Conservation (phyloP, 371 early-diverging fungal species). For the Mortierella sp. region DNA sequence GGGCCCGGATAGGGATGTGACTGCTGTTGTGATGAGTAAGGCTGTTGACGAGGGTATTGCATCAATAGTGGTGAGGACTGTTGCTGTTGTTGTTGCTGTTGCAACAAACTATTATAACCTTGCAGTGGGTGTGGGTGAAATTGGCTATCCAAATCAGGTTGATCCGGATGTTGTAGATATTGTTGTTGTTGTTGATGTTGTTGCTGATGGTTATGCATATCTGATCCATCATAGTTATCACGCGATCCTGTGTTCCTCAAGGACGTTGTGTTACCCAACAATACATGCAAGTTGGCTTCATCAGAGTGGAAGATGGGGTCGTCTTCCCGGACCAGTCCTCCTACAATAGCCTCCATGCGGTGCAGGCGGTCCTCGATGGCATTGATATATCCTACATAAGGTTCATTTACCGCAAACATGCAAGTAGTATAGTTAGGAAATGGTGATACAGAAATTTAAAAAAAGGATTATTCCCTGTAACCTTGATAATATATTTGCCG, state of each 20-base stretch:
- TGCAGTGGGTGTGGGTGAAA: slow-evolving; percentile 5
- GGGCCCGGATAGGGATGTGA: slow-evolving; percentile 19
- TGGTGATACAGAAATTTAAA: neutral
- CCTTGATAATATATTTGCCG: slow-evolving; percentile 1
- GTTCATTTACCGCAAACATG: neutral
- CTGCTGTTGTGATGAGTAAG: slow-evolving; percentile 19
- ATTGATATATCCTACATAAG: slow-evolving; percentile 73
- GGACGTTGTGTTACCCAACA: neutral
- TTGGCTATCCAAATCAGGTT: slow-evolving; percentile 10
- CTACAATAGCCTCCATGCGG: slow-evolving; percentile 71
- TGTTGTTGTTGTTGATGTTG: slow-evolving; percentile 27
- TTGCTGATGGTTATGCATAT: slow-evolving; percentile 37
- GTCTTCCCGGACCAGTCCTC: slow-evolving; percentile 46
- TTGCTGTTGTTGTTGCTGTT: slow-evolving; percentile 23
- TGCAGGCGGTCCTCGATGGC: slow-evolving; percentile 77
- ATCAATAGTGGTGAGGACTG: slow-evolving; percentile 21
- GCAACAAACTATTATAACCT: neutral
- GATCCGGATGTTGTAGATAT: slow-evolving; percentile 21
- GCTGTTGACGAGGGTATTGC: slow-evolving; percentile 24
- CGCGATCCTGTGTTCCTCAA: slow-evolving; percentile 20
- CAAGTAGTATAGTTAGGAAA: neutral
- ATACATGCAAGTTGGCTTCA: slow-evolving; percentile 12
- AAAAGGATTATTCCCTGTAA: too few species aligned
- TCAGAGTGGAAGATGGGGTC: slow-evolving; percentile 23
- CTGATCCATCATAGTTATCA: slow-evolving; percentile 23